Base-by-base conservation (phyloP, 176 grass and related monocot genomes). In the Carex scoparia region DNA sequence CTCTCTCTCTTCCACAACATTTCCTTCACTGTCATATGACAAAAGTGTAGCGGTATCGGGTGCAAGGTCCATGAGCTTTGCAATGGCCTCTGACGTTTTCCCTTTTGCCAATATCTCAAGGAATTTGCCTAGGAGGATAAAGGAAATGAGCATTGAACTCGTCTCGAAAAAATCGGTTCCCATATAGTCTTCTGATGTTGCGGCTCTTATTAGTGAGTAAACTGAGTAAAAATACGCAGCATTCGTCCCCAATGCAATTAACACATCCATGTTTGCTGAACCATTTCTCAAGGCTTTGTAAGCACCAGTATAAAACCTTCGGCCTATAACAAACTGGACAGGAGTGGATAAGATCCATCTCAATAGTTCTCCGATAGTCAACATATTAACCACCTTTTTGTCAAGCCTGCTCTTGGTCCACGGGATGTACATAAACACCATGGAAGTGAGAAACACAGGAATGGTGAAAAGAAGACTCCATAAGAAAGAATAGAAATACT, bases 91-190 rank as follows among this genome's bases (percentile, higher is more conserved):
- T 49, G 93, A 98, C 2, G 95, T 98, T 80, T 94, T 98, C 56
- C 95, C 95, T 90, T 95, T 98, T 59, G 95, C 95, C 87, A 98
- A 90, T 67, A 95, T 92, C 87, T 98, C 95, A 48, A 98, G 95
- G 80, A 95, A 98, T 78, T 98, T 98, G 32, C 95, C 95, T 46
- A 98, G 86, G 77, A 98, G 89, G 44, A 98, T 98, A 84, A 98
- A 98, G 37, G 93, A 98, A 86, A 95, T 95, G 28, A 98, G 88
- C 95, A 98, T 98, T 10, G 93, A 98, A 87, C 95, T 98, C 56
- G 95, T 98, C 84, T 98, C 95, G 56, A 98, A 98, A 89, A 98
- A 98, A 89, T 98, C 95, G 61, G 88, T 95, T 89, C 89, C 84
- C 80, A 84, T 87, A 85, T 87, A 93, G 80, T 85, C 63, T 69